Base-by-base conservation (phyloP, 495 filamentous ascomycete species). In the Hyaloscypha variabilis region DNA sequence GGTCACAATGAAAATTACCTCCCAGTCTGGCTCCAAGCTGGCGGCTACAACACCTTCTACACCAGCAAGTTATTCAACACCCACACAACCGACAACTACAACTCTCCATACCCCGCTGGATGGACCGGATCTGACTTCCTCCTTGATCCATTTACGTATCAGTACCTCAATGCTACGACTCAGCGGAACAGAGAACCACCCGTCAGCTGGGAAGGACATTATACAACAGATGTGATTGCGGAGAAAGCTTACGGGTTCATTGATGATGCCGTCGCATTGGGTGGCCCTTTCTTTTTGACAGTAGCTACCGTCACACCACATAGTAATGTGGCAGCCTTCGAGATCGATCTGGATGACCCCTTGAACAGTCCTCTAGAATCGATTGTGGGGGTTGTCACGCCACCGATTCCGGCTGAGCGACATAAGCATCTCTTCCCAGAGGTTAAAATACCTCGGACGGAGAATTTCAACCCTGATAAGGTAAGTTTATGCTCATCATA, bases 11-110 rank as follows among this genome's bases (percentile, higher is more conserved):
- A 86, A 0, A 76, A 87, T 57, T 91, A 81, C 65, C 76, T 91
- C 19, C 87, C 88, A 0, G 69, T 90, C 1, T 91, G 87, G 87
- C 72, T 91, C 4, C 86, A 89, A 69, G 66, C 82, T 10, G 84
- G 85, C 1, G 88, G 87, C 23, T 91, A 89, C 66, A 81, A 84
- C 67, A 89, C 86, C 0, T 90, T 85, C 68, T 90, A 89, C 69
- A 87, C 84, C 0, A 87, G 88, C 5, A 91, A 91, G 69, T 76
- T 91, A 1, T 87, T 88, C 72, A 91, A 91, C 65, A 75, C 76
- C 0, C 84, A 87, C 58, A 85, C 79, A 2, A 67, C 84, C 1
- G 61, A 77, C 0, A 87, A 85, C 50, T 88, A 86, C 65, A 73
- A 87, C 65, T 73, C 71, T 6, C 88, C 87, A 0, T 78, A 77